phyloP scores from a whole-genome alignment of 805 yeast species.

The Saccharomyces kudriavzevii region DNA sequence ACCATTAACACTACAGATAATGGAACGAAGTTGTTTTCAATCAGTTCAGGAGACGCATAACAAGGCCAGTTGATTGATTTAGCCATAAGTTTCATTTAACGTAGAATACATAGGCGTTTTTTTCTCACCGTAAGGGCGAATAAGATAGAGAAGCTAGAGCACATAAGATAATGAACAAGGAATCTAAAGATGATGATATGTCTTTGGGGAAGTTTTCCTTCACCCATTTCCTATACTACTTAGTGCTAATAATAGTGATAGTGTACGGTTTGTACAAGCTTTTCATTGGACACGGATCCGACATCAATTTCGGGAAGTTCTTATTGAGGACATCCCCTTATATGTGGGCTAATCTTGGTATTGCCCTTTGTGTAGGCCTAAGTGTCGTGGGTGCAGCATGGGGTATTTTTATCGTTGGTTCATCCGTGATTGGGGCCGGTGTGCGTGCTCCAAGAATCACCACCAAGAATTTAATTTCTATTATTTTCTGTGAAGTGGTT shows the following conservation, averaged over 20 bases:
- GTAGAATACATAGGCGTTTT: background rate
- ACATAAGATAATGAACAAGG: slow-evolving; percentile 5
- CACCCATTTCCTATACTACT: slow-evolving; percentile 15
- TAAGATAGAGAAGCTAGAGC: background rate
- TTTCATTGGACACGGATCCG: slow-evolving; percentile 87
- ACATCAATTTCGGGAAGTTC: slow-evolving; percentile 85
- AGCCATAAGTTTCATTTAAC: background rate
- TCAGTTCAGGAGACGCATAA: background rate
- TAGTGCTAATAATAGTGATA: slow-evolving; percentile 15
- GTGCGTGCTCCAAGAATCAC: slow-evolving; percentile 96
- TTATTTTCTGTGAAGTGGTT: slow-evolving; percentile 97
- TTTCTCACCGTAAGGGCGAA: background rate
- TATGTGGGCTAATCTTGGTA: slow-evolving; percentile 93
- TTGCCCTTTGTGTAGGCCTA: slow-evolving; percentile 83
- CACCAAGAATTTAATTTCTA: slow-evolving; percentile 90
- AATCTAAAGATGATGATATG: slow-evolving; percentile 10
- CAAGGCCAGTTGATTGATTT: background rate
- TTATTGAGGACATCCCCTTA: slow-evolving; percentile 83
- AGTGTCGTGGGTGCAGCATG: slow-evolving; percentile 97
- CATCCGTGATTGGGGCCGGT: slow-evolving; percentile 95
- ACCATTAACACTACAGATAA: background rate
- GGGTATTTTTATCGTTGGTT: slow-evolving; percentile 96
- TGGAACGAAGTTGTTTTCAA: background rate
- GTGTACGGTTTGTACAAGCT: slow-evolving; percentile 34
- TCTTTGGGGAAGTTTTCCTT: slow-evolving; percentile 13